Evolutionary conservation across 140 eudicot genomes (phyloP).

Genomic region (Senecio squalidus): DNA sequence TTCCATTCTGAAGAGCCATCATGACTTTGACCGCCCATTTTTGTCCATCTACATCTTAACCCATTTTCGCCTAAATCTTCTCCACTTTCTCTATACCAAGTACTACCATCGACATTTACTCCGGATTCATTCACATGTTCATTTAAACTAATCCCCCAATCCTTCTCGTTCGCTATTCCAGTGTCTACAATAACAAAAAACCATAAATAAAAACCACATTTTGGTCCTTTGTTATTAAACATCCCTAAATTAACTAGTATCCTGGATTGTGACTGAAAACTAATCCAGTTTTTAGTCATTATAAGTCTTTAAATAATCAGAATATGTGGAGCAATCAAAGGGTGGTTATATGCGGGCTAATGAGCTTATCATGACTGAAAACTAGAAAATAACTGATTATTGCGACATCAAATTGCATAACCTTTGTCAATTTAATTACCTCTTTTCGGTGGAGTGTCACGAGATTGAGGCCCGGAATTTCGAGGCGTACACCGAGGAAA

Average conservation of each 20-base stretch:
- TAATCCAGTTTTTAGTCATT: no score
- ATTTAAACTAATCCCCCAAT: slow-evolving; percentile 79
- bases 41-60: slow-evolving; percentile 87
- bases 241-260: no score
- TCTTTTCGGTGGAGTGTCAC: slow-evolving; percentile 96
- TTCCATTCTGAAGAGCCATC: slow-evolving; percentile 89
- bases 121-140: slow-evolving; percentile 84
- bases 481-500: slow-evolving; percentile 74
- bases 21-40: slow-evolving; percentile 80
- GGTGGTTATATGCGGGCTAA: no score
- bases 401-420: no score
- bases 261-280: no score
- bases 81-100: slow-evolving; percentile 86
- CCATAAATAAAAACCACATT: not conserved
- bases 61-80: slow-evolving; percentile 92
- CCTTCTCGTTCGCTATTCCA: slow-evolving; percentile 96
- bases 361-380: no score
- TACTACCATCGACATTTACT: slow-evolving; percentile 78
- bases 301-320: no score
- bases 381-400: no score
- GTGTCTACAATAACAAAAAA: slow-evolving; percentile 46
- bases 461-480: slow-evolving; percentile 76
- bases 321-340: no score
- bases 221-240: no score
- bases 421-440: no score